A percentile compares a stretch with the other conserved stretches of the same genome.
These are phyloP conservation scores for Curvularia verruculosa DNA, from an alignment of 2,329 filamentous ascomycete genomes.

Conservation along the genomic window DNA sequence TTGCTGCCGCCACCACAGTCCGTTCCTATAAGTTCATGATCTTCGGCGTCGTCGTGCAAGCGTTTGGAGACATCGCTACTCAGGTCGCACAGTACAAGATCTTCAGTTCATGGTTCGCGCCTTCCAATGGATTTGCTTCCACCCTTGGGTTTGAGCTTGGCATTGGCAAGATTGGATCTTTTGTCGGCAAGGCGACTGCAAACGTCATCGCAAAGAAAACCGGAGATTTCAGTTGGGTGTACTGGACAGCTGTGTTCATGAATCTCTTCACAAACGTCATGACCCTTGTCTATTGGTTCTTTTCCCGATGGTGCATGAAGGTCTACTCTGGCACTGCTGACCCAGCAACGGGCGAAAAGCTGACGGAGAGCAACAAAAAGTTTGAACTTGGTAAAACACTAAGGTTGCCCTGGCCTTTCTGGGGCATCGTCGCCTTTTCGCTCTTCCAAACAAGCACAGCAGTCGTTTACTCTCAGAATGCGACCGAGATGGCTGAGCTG, in stretches of 20 bases:
- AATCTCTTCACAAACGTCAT: constrained; percentile 66
- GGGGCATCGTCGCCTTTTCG: constrained; percentile 61
- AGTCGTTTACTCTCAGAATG: constrained; percentile 61
- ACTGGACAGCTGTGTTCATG: constrained; percentile 68
- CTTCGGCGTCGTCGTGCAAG: constrained; percentile 60
- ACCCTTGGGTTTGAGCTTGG: constrained; percentile 66
- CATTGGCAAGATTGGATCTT: constrained; percentile 66
- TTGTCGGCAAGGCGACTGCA: constrained; percentile 65
- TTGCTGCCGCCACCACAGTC: constrained; percentile 63
- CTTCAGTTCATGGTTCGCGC: constrained; percentile 69
- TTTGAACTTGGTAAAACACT: constrained; percentile 64
- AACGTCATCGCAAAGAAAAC: constrained; percentile 65
- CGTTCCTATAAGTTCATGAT: constrained; percentile 68
- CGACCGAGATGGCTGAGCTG: constrained; percentile 66
- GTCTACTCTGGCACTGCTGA: constrained; percentile 58
- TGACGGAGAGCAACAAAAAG: constrained; percentile 66
- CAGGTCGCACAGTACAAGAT: constrained; percentile 70
- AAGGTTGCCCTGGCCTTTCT: constrained; percentile 65
- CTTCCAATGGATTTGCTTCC: constrained; percentile 66
- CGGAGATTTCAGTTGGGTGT: constrained; percentile 67
- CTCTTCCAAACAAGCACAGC: constrained; percentile 65
- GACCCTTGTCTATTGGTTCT: constrained; percentile 62
- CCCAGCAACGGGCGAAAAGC: constrained; percentile 62
- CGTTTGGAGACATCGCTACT: constrained; percentile 67
- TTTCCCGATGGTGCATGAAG: constrained; percentile 59